Evolutionary conservation across 805 yeast genomes (phyloP), one percentile per base, ranked within the genome.

Genomic region (Blastobotrys americana): DNA sequence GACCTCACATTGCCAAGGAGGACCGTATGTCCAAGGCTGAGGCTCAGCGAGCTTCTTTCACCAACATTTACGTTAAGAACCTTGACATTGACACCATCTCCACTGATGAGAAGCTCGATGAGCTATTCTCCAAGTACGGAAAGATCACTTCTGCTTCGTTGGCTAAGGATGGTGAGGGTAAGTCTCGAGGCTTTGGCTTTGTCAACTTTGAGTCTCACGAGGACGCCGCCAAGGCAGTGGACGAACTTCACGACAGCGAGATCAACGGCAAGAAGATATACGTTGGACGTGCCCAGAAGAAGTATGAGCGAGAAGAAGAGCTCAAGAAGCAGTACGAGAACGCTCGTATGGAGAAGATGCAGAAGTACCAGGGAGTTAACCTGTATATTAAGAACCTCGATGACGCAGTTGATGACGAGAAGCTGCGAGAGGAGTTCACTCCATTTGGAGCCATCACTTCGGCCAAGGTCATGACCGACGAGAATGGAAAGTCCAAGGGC

Each of bases 211-310:
- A 80, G 69, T 65, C 70, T 58, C 98, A 90, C 70, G 88, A 83
- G 61, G 76, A 80, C 57, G 98, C 98, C 55, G 78, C 75, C 58
- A 78, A 79, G 71, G 96, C 97, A 50, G 94, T 90, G 57, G 97
- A 86, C 44, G 93, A 75, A 61, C 79, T 90, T 67, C 85, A 93
- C 72, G 96, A 83, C 66, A 72, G 69, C 58, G 97, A 93, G 65
- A 68, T 82, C 67, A 80, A 78, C 60, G 42, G 45, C 31, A 86
- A 85, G 74, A 78, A 74, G 69, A 71, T 93, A 55, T 93, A 80
- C 68, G 98, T 90, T 62, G 96, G 97, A 62, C 87, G 98, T 72
- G 98, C 98, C 58, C 98, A 93, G 77, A 90, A 88, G 88, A 90
- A 88, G 80, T 77, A 84, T 70, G 98, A 93, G 79, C 89, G 98